A percentile compares a stretch with the other conserved stretches of the same genome.
Evolutionary conservation across 73 alveolate species (phyloP).

Genomic region (Paraurostyla sp.): DNA sequence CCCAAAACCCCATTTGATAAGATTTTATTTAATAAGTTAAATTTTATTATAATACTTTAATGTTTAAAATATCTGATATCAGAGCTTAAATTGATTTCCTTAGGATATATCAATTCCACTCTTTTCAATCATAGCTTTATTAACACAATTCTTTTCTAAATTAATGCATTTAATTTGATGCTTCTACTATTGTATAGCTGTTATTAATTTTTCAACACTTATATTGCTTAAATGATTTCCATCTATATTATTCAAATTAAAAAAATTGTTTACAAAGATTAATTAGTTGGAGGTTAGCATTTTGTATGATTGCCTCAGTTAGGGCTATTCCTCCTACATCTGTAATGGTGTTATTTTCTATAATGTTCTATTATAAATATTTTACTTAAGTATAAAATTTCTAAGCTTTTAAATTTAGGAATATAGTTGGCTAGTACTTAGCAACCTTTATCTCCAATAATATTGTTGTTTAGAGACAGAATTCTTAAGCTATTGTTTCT

Average conservation of each 20-base stretch:
- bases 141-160: constrained; percentile 36
- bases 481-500: constrained; percentile 7
- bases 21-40: too few relatives aligned
- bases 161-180: constrained; percentile 3
- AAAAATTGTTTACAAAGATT: constrained; percentile 3
- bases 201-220: background rate
- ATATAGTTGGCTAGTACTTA: background rate
- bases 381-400: constrained; percentile 37
- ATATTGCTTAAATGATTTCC: constrained; percentile 50
- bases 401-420: constrained; percentile 2
- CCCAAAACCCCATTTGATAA: too few relatives aligned
- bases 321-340: constrained; percentile 38
- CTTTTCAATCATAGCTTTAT: background rate
- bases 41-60: too few relatives aligned
- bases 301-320: background rate
- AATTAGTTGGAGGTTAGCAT: background rate
- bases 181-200: background rate
- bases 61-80: too few relatives aligned
- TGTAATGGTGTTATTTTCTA: constrained; percentile 35
- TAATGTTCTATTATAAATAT: background rate
- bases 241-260: background rate
- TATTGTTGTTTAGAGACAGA: constrained; percentile 28
- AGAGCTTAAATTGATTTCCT: constrained; percentile 1
- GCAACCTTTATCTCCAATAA: constrained; percentile 42
- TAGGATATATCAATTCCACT: background rate